Evolutionary conservation across 2,329 filamentous ascomycete genomes (phyloP).

Genomic region (Ophiostoma novo-ulmi): DNA sequence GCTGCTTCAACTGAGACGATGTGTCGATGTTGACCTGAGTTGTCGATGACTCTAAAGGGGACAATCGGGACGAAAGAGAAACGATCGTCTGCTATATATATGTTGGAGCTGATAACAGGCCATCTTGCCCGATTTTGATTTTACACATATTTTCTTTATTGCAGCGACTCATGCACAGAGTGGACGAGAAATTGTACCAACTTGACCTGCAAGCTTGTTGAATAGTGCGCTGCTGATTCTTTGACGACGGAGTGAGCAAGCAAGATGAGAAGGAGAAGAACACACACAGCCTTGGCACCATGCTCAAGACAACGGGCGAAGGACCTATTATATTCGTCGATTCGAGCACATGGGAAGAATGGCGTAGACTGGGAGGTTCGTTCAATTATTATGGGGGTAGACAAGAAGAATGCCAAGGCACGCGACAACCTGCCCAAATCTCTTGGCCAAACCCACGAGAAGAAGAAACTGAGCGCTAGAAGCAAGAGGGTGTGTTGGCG

Average conservation of each 20-base stretch:
- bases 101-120: neutral
- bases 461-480: neutral
- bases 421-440: slow-evolving; percentile 12
- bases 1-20: slow-evolving; percentile 1
- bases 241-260: slow-evolving; percentile 1
- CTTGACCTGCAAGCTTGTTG: neutral
- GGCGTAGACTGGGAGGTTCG: neutral
- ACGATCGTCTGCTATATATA: slow-evolving; percentile 13
- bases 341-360: slow-evolving; percentile 15
- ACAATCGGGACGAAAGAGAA: slow-evolving; percentile 10
- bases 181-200: neutral
- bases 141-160: neutral
- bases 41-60: neutral
- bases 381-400: neutral
- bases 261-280: slow-evolving; percentile 6
- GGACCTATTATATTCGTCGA: slow-evolving; percentile 15
- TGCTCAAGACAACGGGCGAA: neutral
- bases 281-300: slow-evolving; percentile 8
- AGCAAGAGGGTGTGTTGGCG: neutral
- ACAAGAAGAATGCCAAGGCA: slow-evolving; percentile 14
- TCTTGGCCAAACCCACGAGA: slow-evolving; percentile 12
- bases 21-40: neutral
- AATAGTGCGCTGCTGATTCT: neutral
- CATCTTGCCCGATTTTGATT: neutral
- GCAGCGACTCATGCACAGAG: neutral